Percentiles rank a stretch among this genome's conserved stretches.
Conservation (phyloP, 129 eudicot species). For the Flaveria brownii region DNA sequence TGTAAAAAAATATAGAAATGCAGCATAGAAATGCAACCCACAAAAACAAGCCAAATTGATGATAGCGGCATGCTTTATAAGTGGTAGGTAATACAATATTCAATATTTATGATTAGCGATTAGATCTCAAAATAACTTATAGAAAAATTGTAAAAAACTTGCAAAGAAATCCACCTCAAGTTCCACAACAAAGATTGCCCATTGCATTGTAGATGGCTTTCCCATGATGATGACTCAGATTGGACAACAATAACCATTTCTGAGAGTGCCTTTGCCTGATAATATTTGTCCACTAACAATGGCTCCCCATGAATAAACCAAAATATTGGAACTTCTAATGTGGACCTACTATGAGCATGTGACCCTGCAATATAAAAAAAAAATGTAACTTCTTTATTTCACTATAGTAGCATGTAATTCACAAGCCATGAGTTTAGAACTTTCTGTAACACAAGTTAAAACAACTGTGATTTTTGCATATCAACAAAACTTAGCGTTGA, state of each 20-base stretch:
- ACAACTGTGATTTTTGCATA: not conserved
- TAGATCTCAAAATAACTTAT: not conserved
- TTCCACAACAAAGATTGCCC: slow-evolving; percentile 80
- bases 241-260: slow-evolving; percentile 95
- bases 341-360: slow-evolving; percentile 84
- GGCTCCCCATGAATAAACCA: slow-evolving; percentile 95
- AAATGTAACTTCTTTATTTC: slow-evolving; percentile 13
- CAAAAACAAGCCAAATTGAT: not conserved
- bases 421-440: not conserved
- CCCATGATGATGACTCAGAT: slow-evolving; percentile 88
- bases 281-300: slow-evolving; percentile 84
- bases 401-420: not conserved
- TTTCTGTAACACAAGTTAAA: not conserved
- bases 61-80: not conserved
- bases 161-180: slow-evolving; percentile 55
- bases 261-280: slow-evolving; percentile 91
- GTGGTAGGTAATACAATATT: slow-evolving; percentile 11
- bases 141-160: not conserved
- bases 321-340: slow-evolving; percentile 83
- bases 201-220: slow-evolving; percentile 92
- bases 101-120: not conserved
- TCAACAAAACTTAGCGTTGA: not conserved
- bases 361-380: slow-evolving; percentile 55
- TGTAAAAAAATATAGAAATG: not conserved
- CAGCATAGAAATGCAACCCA: not conserved